These are phyloP conservation scores for Rhazya stricta DNA, from an alignment of 257 asterid species.

Conservation along the genomic window DNA sequence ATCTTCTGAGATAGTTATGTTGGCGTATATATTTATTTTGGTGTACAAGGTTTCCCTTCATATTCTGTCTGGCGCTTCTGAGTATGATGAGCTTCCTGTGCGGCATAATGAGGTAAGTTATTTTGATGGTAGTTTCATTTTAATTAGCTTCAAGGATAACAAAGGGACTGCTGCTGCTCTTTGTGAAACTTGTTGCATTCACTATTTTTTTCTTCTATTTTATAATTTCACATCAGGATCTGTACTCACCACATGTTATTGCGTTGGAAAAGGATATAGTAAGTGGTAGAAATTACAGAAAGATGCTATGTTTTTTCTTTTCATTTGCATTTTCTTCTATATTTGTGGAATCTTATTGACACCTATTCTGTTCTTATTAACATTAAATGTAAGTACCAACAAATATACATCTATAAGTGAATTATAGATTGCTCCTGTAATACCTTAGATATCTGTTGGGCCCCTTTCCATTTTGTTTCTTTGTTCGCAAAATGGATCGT, in stretches of 20 bases:
- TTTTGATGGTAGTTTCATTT: conserved; percentile 12
- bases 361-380: no score
- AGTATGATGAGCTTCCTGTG: conserved; percentile 94
- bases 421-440: neutral
- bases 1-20: neutral
- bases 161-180: neutral
- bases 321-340: no score
- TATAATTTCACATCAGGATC: no score
- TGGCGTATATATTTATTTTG: conserved; percentile 7
- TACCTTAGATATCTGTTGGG: neutral
- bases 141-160: neutral
- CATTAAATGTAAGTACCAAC: no score
- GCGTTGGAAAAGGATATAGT: no score
- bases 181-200: neutral
- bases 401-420: neutral
- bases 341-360: no score
- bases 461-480: neutral
- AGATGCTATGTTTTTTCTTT: no score
- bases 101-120: conserved; percentile 88
- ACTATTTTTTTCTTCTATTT: neutral
- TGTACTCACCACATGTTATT: no score
- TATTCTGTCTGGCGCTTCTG: conserved; percentile 79
- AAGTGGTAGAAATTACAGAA: no score
- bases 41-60: conserved; percentile 69
- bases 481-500: neutral